phyloP scores from a whole-genome alignment of 2,329 filamentous ascomycete species.

The Botrytis hyacinthi region DNA sequence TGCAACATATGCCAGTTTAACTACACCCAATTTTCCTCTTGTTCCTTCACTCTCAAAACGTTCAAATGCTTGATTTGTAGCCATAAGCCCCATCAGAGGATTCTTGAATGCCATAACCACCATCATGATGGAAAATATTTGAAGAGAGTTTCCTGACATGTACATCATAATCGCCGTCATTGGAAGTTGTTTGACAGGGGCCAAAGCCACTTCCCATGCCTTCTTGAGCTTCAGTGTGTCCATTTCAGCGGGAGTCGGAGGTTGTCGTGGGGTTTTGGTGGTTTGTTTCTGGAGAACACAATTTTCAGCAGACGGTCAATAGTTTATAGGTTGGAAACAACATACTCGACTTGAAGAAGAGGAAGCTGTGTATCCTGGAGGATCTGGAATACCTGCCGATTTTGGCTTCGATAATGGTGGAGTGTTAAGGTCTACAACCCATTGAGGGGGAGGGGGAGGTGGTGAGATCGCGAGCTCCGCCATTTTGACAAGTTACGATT shows the following conservation, averaged over 20 bases:
- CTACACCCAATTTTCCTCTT: constrained; percentile 68
- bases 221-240: constrained; percentile 97
- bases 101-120: constrained; percentile 99
- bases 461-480: constrained; percentile 19
- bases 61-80: constrained; percentile 83
- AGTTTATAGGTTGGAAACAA: not conserved
- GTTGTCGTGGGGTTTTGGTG: constrained; percentile 52
- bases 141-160: constrained; percentile 97
- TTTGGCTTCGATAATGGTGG: constrained; percentile 67
- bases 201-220: constrained; percentile 95
- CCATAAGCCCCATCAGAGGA: constrained; percentile 79
- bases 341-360: constrained; percentile 56
- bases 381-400: constrained; percentile 70
- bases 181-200: constrained; percentile 86
- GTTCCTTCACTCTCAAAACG: constrained; percentile 84
- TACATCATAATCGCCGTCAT: constrained; percentile 99
- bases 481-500: not conserved
- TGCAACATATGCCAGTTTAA: constrained; percentile 82
- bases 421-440: constrained; percentile 77
- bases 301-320: not conserved
- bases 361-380: constrained; percentile 71
- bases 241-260: constrained; percentile 79
- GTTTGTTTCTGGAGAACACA: constrained; percentile 39
- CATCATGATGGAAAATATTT: constrained; percentile 99
- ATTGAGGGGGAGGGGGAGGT: constrained; percentile 62